Evolutionary conservation across 495 filamentous ascomycete genomes (phyloP).

Genomic region (Lepraria neglecta): DNA sequence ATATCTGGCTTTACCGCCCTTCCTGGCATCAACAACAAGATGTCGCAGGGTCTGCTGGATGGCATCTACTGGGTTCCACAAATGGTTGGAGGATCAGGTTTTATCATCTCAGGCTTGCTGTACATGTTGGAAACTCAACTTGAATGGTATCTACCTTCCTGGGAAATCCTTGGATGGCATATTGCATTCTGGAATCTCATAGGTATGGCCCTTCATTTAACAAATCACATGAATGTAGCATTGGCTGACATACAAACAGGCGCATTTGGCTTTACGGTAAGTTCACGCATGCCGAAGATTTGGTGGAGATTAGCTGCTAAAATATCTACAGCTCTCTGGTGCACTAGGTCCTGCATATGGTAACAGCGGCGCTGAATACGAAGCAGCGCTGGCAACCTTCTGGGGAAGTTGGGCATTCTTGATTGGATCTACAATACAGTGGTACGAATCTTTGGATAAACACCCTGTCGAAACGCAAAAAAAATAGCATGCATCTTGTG

Average conservation of each 20-base stretch:
- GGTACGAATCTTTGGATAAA: slow-evolving; percentile 38
- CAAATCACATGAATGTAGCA: background rate
- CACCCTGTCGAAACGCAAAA: slow-evolving; percentile 12
- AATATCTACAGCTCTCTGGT: slow-evolving; percentile 43
- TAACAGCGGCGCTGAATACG: slow-evolving; percentile 49
- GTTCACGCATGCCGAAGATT: background rate
- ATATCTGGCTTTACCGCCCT: slow-evolving; percentile 61
- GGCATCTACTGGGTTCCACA: slow-evolving; percentile 64
- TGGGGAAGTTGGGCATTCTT: slow-evolving; percentile 67
- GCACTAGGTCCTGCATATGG: slow-evolving; percentile 51
- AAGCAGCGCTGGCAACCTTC: slow-evolving; percentile 54
- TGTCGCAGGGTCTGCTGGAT: slow-evolving; percentile 44
- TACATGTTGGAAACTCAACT: slow-evolving; percentile 68
- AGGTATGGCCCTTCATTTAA: background rate
- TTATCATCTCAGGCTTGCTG: slow-evolving; percentile 33
- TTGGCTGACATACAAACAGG: slow-evolving; percentile 29
- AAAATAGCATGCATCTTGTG: background rate
- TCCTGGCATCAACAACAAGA: slow-evolving; percentile 48
- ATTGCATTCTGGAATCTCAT: slow-evolving; percentile 54
- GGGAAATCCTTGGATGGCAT: slow-evolving; percentile 54
- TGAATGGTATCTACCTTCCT: slow-evolving; percentile 58
- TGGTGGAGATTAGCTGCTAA: background rate
- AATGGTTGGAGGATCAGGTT: slow-evolving; percentile 53
- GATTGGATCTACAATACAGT: slow-evolving; percentile 57
- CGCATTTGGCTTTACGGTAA: slow-evolving; percentile 56